phyloP scores from a whole-genome alignment of 495 filamentous ascomycete genomes.

The Penicillium antarcticum region DNA sequence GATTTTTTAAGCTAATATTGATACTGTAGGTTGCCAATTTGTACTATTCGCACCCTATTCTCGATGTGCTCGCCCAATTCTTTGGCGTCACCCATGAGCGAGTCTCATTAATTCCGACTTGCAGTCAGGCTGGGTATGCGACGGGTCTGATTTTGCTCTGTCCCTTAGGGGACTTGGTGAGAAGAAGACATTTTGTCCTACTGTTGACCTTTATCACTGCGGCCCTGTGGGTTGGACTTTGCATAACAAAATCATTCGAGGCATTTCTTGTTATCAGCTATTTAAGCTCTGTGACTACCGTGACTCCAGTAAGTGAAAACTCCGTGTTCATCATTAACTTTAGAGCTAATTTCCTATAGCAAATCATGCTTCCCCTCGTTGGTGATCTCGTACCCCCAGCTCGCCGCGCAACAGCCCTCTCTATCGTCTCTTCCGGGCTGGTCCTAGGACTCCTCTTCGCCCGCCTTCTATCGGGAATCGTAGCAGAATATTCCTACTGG shows the following conservation, averaged over 20 bases:
- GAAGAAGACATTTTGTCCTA: constrained; percentile 67
- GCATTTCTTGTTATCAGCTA: constrained; percentile 68
- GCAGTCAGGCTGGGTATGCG: constrained; percentile 81
- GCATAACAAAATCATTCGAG: constrained; percentile 61
- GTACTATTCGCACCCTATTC: constrained; percentile 69
- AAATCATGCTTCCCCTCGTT: constrained; percentile 80
- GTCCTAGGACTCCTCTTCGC: constrained; percentile 75
- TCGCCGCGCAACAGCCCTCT: constrained; percentile 62
- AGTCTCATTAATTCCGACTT: constrained; percentile 64
- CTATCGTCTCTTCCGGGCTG: constrained; percentile 75
- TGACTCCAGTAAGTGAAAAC: constrained; percentile 56
- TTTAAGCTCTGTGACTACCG: constrained; percentile 68
- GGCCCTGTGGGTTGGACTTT: constrained; percentile 64
- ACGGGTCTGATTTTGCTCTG: constrained; percentile 71
- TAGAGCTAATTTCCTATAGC: constrained; percentile 25
- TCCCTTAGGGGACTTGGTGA: constrained; percentile 73
- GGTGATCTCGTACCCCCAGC: constrained; percentile 73
- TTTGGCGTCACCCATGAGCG: constrained; percentile 58
- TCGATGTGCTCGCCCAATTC: constrained; percentile 58
- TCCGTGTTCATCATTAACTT: no score
- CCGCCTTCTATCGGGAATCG: constrained; percentile 69
- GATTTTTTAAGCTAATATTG: not conserved
- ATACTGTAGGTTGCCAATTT: constrained; percentile 56
- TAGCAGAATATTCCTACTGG: constrained; percentile 70
- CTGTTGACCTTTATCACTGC: constrained; percentile 63